Evolutionary conservation across 257 asterid species (phyloP).

Genomic region (Ilex aquifolium): DNA sequence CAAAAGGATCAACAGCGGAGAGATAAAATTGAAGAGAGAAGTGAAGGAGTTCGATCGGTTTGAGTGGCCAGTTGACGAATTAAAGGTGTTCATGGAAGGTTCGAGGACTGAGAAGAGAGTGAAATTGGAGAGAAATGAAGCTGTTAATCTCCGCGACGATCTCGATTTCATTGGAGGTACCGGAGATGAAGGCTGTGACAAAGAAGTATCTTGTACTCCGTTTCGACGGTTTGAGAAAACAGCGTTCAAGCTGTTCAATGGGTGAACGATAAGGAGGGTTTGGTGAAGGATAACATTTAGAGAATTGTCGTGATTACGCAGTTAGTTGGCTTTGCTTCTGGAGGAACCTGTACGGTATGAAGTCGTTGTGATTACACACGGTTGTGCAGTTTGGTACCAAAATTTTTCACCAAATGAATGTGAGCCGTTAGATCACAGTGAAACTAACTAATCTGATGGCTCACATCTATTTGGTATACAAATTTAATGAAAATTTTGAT

Average conservation of each 20-base stretch:
- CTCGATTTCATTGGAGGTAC: slow-evolving; percentile 4
- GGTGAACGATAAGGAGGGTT: slow-evolving; percentile 6
- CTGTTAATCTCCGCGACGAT: slow-evolving; percentile 13
- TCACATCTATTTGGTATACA: too few relatives aligned
- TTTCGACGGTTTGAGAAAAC: slow-evolving; percentile 22
- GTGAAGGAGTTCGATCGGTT: slow-evolving; percentile 17
- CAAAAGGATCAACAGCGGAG: slow-evolving; percentile 12
- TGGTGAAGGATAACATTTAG: too few relatives aligned
- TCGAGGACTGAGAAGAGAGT: background rate
- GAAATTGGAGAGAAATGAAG: slow-evolving; percentile 6
- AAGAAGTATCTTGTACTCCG: background rate
- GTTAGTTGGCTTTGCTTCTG: too few relatives aligned
- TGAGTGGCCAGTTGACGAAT: slow-evolving; percentile 12
- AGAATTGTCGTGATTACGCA: too few relatives aligned
- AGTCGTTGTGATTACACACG: too few relatives aligned
- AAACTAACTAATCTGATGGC: too few relatives aligned
- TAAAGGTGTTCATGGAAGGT: background rate
- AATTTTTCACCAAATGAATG: too few relatives aligned
- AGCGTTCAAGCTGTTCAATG: slow-evolving; percentile 15
- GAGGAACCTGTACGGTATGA: too few relatives aligned
- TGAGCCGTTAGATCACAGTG: too few relatives aligned
- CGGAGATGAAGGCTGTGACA: background rate
- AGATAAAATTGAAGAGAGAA: slow-evolving; percentile 2
- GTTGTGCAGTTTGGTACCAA: too few relatives aligned
- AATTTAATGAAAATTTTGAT: too few relatives aligned